Evolutionary conservation across 2,329 filamentous ascomycete genomes (phyloP).

Genomic region (Diplocarpon rosae): DNA sequence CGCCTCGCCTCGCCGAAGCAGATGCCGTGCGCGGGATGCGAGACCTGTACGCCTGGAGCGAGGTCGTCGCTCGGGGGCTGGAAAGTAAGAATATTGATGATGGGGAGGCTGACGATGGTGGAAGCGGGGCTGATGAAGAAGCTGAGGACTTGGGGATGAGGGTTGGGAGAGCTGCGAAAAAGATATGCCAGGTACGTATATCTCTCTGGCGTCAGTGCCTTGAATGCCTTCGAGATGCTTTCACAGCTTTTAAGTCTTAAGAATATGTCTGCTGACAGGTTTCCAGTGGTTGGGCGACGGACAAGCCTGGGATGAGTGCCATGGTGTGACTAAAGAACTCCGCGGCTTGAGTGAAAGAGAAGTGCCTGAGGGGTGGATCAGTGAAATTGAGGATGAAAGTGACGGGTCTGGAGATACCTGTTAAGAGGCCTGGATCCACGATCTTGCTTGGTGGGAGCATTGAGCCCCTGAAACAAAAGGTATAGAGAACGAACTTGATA

Average conservation of each 20-base stretch:
- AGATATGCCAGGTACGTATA: slow-evolving; percentile 6
- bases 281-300: slow-evolving; percentile 9
- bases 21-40: slow-evolving; percentile 13
- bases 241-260: neutral
- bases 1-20: slow-evolving; percentile 15
- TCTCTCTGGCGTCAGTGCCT: neutral
- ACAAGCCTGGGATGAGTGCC: slow-evolving; percentile 7
- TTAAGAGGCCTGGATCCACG: neutral
- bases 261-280: neutral
- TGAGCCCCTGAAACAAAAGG: too few species aligned
- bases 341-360: slow-evolving; percentile 5
- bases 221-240: neutral
- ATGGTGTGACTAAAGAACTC: slow-evolving; percentile 7
- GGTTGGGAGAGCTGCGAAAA: slow-evolving; percentile 9
- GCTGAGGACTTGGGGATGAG: neutral
- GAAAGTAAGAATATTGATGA: slow-evolving; percentile 5
- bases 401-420: neutral
- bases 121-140: neutral
- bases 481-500: too few species aligned
- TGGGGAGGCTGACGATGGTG: neutral
- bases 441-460: too few species aligned
- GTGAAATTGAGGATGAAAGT: slow-evolving; percentile 1
- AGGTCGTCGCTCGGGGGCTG: slow-evolving; percentile 8
- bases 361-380: neutral
- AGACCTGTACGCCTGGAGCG: slow-evolving; percentile 16